Conservation (phyloP, 352 stramenopile genomes). For the Albugo candida region DNA sequence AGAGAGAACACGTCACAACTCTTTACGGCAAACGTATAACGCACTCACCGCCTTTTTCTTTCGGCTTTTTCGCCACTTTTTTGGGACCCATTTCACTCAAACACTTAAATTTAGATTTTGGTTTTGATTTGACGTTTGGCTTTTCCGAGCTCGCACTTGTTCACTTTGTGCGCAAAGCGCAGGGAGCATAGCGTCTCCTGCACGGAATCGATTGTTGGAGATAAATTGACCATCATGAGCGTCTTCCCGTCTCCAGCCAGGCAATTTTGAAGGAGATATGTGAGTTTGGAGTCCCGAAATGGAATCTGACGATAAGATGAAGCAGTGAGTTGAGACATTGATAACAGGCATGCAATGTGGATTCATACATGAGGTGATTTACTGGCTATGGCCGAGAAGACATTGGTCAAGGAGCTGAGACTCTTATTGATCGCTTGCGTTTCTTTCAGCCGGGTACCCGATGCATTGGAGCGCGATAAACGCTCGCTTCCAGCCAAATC, state of each 20-base stretch:
- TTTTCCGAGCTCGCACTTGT: slow-evolving; percentile 94
- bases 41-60: slow-evolving; percentile 32
- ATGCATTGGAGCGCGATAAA: slow-evolving; percentile 68
- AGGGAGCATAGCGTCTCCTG: slow-evolving; percentile 95
- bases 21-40: background rate
- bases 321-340: background rate
- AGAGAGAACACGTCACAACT: background rate
- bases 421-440: slow-evolving; percentile 98
- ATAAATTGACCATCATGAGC: slow-evolving; percentile 98
- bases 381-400: slow-evolving; percentile 94
- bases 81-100: slow-evolving; percentile 23
- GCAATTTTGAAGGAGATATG: slow-evolving; percentile 94
- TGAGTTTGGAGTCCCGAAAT: slow-evolving; percentile 98
- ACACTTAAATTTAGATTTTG: background rate
- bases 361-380: slow-evolving; percentile 82
- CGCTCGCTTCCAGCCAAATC: slow-evolving; percentile 67
- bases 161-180: slow-evolving; percentile 91
- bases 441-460: slow-evolving; percentile 88
- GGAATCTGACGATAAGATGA: slow-evolving; percentile 82
- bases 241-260: slow-evolving; percentile 97
- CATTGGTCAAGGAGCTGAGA: slow-evolving; percentile 94
- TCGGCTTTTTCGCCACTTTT: slow-evolving; percentile 61
- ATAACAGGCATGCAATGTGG: background rate
- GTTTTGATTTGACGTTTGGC: slow-evolving; percentile 78
- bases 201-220: slow-evolving; percentile 85